A percentile compares a stretch with the other conserved stretches of the same genome.
These are phyloP conservation scores for Ceratobasidium sp. DNA, from an alignment of 1,284 basidiomycete species.

Conservation along the genomic window DNA sequence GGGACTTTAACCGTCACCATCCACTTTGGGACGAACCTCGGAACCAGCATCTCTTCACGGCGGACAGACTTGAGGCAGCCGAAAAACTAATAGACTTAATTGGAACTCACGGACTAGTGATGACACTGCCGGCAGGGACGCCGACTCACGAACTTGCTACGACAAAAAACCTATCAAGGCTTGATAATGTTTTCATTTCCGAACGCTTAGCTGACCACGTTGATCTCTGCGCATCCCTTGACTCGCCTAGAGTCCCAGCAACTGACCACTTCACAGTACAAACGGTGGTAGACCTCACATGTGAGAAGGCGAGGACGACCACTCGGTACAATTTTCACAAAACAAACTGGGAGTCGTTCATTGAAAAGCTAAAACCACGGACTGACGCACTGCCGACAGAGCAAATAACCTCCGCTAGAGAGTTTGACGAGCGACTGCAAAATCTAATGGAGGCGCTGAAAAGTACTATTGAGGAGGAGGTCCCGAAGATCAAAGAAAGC, in stretches of 20 bases:
- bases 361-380: not conserved
- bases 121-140: slow-evolving; percentile 2
- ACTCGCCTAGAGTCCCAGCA: not conserved
- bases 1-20: slow-evolving; percentile 32
- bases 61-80: not conserved
- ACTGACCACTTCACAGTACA: slow-evolving; percentile 26
- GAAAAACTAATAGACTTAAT: slow-evolving; percentile 3
- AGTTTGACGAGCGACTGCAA: slow-evolving; percentile 11
- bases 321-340: slow-evolving; percentile 14
- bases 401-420: not conserved
- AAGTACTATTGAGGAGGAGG: not conserved
- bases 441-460: slow-evolving; percentile 5
- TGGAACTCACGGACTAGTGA: not conserved
- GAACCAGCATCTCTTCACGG: slow-evolving; percentile 25
- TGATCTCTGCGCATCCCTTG: not conserved
- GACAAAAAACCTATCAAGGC: slow-evolving; percentile 1
- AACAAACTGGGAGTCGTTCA: slow-evolving; percentile 47
- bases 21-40: slow-evolving; percentile 30
- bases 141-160: not conserved
- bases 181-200: slow-evolving; percentile 19
- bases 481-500: not conserved
- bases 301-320: too few relatives aligned
- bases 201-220: not conserved
- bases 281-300: not conserved
- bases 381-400: not conserved